Percentiles rank a stretch among this genome's conserved stretches.
Evolutionary conservation across 2,329 filamentous ascomycete genomes (phyloP).

Genomic region (Xylaria sp.): DNA sequence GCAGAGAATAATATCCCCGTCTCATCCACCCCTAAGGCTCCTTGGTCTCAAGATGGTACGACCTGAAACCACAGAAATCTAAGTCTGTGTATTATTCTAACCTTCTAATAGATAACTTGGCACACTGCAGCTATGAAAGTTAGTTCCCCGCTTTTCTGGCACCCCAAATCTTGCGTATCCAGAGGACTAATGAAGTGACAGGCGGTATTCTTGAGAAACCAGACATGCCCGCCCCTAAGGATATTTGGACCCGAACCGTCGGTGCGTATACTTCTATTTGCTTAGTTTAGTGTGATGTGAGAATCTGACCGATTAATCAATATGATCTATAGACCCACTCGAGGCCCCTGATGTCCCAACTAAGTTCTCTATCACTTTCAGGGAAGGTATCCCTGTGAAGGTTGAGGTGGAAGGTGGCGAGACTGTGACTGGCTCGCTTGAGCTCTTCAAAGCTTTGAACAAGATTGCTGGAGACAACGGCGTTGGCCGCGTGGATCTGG

Average conservation of each 20-base stretch:
- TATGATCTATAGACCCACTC: constrained; percentile 56
- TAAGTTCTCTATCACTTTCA: constrained; percentile 74
- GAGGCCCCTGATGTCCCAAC: constrained; percentile 73
- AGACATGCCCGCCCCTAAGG: constrained; percentile 64
- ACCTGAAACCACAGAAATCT: not conserved
- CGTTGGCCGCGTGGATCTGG: constrained; percentile 82
- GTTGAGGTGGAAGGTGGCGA: constrained; percentile 57
- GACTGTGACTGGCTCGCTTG: constrained; percentile 70
- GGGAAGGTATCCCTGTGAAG: constrained; percentile 74
- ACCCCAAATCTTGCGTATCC: too few species aligned
- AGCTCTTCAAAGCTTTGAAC: constrained; percentile 75
- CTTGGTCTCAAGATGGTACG: constrained; percentile 17
- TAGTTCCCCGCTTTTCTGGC: too few species aligned
- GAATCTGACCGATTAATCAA: not conserved
- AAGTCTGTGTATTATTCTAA: not conserved
- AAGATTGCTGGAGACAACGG: constrained; percentile 70
- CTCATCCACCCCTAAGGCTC: constrained; percentile 22
- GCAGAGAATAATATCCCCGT: constrained; percentile 22
- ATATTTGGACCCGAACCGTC: constrained; percentile 73
- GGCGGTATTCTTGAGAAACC: constrained; percentile 68
- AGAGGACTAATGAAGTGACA: not conserved
- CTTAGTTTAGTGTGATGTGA: not conserved
- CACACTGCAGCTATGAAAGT: too few species aligned
- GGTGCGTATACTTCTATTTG: constrained; percentile 27
- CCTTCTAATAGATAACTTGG: constrained; percentile 14